Percentiles rank a stretch among this genome's conserved stretches.
Conservation (phyloP, 2,329 filamentous ascomycete genomes). For the Sarocladium oryzae region DNA sequence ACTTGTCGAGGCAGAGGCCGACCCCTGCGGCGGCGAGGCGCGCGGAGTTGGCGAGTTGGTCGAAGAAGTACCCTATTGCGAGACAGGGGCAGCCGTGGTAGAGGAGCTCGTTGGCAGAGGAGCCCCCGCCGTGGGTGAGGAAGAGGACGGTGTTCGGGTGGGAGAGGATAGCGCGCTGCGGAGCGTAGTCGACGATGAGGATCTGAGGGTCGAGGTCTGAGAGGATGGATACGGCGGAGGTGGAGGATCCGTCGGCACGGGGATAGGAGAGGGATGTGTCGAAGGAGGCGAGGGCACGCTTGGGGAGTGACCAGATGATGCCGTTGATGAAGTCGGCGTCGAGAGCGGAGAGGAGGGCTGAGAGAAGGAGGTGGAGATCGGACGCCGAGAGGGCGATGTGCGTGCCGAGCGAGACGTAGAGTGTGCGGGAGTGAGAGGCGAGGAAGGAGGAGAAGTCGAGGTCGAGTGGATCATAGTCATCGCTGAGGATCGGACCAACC, state of each 20-base stretch:
- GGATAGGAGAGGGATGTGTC: slow-evolving; percentile 13
- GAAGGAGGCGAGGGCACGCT: slow-evolving; percentile 18
- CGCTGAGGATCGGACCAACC: slow-evolving; percentile 33
- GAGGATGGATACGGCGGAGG: slow-evolving; percentile 18
- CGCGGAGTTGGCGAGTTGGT: slow-evolving; percentile 32
- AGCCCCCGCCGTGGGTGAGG: slow-evolving; percentile 35
- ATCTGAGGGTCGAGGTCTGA: slow-evolving; percentile 22
- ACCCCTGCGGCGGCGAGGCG: slow-evolving; percentile 29
- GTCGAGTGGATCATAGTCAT: slow-evolving; percentile 26
- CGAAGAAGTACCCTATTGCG: slow-evolving; percentile 31
- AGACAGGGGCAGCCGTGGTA: slow-evolving; percentile 33
- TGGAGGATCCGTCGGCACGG: slow-evolving; percentile 12
- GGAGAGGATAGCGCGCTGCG: slow-evolving; percentile 33
- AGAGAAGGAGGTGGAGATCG: slow-evolving; percentile 25
- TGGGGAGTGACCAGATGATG: slow-evolving; percentile 30
- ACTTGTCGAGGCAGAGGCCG: slow-evolving; percentile 29
- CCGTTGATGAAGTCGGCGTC: slow-evolving; percentile 27
- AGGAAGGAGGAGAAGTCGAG: slow-evolving; percentile 23
- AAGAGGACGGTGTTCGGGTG: slow-evolving; percentile 27
- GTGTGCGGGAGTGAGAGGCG: slow-evolving; percentile 20
- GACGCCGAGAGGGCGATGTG: slow-evolving; percentile 27
- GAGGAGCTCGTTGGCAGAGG: slow-evolving; percentile 33
- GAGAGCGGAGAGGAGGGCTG: slow-evolving; percentile 22
- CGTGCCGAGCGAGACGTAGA: slow-evolving; percentile 36
- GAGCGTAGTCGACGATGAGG: slow-evolving; percentile 28